Conservation (phyloP, 176 grass and related monocot species). For the Puccinellia tenuiflora region DNA sequence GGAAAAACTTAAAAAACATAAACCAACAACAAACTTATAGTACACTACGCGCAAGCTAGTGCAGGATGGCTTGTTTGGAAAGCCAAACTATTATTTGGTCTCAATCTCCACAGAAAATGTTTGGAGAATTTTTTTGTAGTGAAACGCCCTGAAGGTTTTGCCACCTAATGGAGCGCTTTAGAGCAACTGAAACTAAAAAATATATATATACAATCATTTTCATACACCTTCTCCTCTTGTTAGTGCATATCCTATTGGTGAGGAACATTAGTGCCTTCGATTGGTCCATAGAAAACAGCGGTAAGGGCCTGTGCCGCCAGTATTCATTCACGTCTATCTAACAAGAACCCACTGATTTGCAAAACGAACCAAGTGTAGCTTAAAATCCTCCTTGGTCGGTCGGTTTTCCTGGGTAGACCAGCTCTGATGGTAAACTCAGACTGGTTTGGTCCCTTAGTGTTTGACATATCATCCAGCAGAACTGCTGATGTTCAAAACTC, state of each 20-base stretch:
- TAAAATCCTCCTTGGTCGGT: background rate
- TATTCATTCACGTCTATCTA: background rate
- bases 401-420: background rate
- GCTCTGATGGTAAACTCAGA: background rate
- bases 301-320: background rate
- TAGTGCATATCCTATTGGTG: background rate
- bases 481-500: background rate
- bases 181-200: background rate
- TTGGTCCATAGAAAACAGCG: background rate
- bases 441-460: background rate
- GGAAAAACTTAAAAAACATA: background rate
- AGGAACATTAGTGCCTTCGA: background rate
- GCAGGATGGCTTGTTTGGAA: background rate
- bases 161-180: background rate
- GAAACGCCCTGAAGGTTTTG: background rate
- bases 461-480: background rate
- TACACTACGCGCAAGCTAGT: background rate
- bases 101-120: background rate
- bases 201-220: background rate
- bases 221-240: background rate
- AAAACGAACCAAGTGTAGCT: background rate
- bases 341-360: background rate
- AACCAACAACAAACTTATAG: background rate
- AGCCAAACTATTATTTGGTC: background rate
- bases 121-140: background rate